Evolutionary conservation across 2,329 filamentous ascomycete genomes (phyloP), one percentile per base, ranked within the genome.

Genomic region (Plectosphaerella cucumerina): DNA sequence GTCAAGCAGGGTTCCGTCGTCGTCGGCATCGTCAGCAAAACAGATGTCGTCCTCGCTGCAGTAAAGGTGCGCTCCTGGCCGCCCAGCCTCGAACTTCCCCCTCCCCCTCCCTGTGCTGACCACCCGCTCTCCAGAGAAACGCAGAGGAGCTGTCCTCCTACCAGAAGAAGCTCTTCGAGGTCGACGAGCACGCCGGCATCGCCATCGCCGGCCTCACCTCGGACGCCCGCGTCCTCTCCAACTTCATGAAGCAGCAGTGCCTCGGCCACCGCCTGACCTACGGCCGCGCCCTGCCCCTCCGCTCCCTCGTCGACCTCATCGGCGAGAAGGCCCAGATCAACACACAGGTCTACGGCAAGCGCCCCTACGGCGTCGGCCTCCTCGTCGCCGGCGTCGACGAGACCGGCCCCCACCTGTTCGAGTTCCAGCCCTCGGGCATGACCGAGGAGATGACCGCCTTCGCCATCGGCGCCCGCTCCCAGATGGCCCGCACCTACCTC

Each of bases 201-300:
- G 91, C 93, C 64, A 95, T 99, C 64, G 94, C 94, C 60, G 94
- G 94, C 62, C 89, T 99, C 56, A 94, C 94, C 60, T 97, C 93
- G 53, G 94, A 99, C 73, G 94, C 93, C 67, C 94, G 94, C 66
- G 94, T 99, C 62, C 91, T 99, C 62, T 97, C 92, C 80, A 99
- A 99, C 84, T 99, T 97, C 80, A 97, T 99, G 93, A 97, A 97
- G 80, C 91, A 96, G 76, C 94, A 97, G 76, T 96, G 90, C 57
- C 90, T 99, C 65, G 89, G 90, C 65, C 93, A 94, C 64, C 91
- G 93, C 70, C 86, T 99, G 63, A 96, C 91, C 52, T 97, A 96
- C 77, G 93, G 90, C 73, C 92, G 94, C 60, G 85, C 92, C 60
- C 94, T 99, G 68, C 90, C 91, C 31, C 78, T 97, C 67, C 87